Evolutionary conservation across 495 filamentous ascomycete species (phyloP), one percentile per base, ranked within the genome.

Genomic region (Penicillium alfredii): DNA sequence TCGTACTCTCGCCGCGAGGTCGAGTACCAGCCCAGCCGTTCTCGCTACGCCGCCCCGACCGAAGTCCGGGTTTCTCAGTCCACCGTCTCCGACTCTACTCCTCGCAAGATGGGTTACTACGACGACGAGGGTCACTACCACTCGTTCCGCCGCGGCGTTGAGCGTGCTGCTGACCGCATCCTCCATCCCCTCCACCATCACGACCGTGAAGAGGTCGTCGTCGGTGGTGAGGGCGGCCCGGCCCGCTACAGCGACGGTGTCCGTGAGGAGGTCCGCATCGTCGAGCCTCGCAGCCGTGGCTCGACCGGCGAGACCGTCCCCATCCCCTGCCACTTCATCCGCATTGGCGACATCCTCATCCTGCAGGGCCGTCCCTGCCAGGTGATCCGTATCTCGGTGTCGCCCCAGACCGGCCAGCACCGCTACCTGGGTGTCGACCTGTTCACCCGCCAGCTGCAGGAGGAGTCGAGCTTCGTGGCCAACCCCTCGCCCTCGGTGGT

Each of bases 351-450:
- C 71, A 84, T 98, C 71, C 72, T 98, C 64, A 93, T 97, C 75
- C 86, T 98, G 45, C 92, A 98, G 77, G 88, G 90, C 64, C 93
- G 92, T 49, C 92, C 93, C 44, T 97, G 90, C 86, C 92, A 97
- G 79, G 90, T 98, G 63, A 98, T 98, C 77, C 89, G 89, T 57
- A 96, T 98, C 82, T 93, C 88, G 49, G 93, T 88, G 68, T 97
- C 93, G 39, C 79, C 86, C 46, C 89, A 94, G 73, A 98, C 92
- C 29, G 92, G 93, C 63, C 92, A 98, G 80, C 87, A 97, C 77
- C 87, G 92, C 61, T 98, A 97, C 81, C 84, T 97, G 38, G 92
- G 92, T 76, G 92, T 98, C 46, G 92, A 98, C 71, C 85, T 98
- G 55, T 98, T 98, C 86, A 94, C 88, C 76, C 90, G 95, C 78